Base-by-base conservation (phyloP, 352 stramenopile species). In the Pythium phragmiticola region DNA sequence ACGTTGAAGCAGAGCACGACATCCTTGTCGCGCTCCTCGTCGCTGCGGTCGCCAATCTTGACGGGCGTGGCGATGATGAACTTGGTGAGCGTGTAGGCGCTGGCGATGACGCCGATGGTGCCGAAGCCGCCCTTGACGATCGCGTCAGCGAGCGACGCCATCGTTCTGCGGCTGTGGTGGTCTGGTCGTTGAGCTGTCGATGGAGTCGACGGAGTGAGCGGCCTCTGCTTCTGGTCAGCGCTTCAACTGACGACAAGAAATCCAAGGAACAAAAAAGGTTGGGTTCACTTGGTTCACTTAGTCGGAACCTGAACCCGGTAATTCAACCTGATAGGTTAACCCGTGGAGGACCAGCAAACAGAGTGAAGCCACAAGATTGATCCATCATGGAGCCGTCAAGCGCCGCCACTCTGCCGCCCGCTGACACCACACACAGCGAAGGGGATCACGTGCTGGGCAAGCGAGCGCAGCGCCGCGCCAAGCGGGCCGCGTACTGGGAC, bases 11-110 rank as follows among this genome's bases (percentile, higher is more conserved):
- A 85, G 37, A 94, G 63, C 54, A 94, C 74, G 14, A 94, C 60
- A 45, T 94, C 82, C 68, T 89, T 80, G 52, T 82, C 73, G 26
- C 84, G 74, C 69, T 92, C 82, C 5, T 70, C 70, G 17, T 77
- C 77, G 39, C 60, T 74, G 37, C 76, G 72, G 36, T 79, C 66
- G 0, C 69, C 69, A 46, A 90, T 82, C 78, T 82, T 83, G 79
- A 92, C 77, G 8, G 81, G 75, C 34, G 84, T 89, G 21, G 77
- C 75, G 48, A 85, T 60, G 56, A 94, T 88, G 73, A 92, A 94
- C 75, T 90, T 92, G 66, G 79, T 82, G 45, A 94, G 76, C 72
- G 81, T 87, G 68, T 81, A 81, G 59, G 81, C 82, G 53, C 82
- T 94, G 48, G 80, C 82, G 17, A 88, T 57, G 46, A 94, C 88